phyloP scores from a whole-genome alignment of 306 rosid species.

The Fragaria ananassa region DNA sequence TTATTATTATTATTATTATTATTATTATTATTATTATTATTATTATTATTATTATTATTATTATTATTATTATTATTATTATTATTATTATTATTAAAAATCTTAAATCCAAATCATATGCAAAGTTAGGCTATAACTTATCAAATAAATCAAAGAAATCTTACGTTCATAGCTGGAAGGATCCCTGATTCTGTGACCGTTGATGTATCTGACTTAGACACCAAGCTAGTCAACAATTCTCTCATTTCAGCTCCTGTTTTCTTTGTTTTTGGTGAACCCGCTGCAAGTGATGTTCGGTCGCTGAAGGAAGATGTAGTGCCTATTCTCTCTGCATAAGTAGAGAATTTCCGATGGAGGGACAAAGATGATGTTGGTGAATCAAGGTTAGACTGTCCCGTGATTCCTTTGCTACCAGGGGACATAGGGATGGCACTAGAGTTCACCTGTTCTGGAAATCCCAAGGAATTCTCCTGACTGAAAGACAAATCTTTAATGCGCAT shows the following conservation, averaged over 20 bases:
- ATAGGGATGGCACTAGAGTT: slow-evolving; percentile 46
- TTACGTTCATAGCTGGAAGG: slow-evolving; percentile 58
- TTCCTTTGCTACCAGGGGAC: slow-evolving; percentile 58
- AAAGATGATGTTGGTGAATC: slow-evolving; percentile 61
- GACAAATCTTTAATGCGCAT: slow-evolving; percentile 61
- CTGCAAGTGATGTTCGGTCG: slow-evolving; percentile 59
- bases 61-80: no score
- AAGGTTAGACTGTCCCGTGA: slow-evolving; percentile 54
- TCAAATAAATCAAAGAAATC: slow-evolving; percentile 29
- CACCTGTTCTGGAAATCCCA: slow-evolving; percentile 53
- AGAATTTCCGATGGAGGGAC: slow-evolving; percentile 59
- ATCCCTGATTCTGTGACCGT: slow-evolving; percentile 50
- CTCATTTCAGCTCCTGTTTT: slow-evolving; percentile 86
- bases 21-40: no score
- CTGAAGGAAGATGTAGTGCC: slow-evolving; percentile 67
- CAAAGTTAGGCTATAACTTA: slow-evolving; percentile 5
- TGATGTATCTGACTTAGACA: slow-evolving; percentile 60
- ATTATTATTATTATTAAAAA: no score
- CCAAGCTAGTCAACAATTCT: slow-evolving; percentile 65
- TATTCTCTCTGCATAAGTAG: slow-evolving; percentile 91
- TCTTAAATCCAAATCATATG: slow-evolving; percentile 10
- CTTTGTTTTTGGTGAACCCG: slow-evolving; percentile 85
- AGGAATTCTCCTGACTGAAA: slow-evolving; percentile 61
- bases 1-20: no score
- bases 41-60: no score